Base-by-base conservation (phyloP, 306 rosid species). In the Vigna angularis region DNA sequence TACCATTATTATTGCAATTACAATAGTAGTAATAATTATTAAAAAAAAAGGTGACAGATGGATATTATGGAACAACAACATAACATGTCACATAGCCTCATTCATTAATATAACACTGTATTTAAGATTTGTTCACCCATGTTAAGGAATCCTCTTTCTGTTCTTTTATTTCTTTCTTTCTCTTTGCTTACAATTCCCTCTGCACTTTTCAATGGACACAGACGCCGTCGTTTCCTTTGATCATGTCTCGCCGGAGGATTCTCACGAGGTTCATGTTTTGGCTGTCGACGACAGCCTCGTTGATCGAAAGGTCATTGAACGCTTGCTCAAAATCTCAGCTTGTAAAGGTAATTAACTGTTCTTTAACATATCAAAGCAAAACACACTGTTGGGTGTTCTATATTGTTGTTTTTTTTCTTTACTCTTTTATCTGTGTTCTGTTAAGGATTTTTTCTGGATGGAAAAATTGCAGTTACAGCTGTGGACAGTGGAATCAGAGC, bases 401-500 rank as follows among this genome's bases (percentile, higher is more conserved):
- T 30, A 30, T 1, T 63, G 47, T 63, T 16, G 1, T 42, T 7
- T 20, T 20, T 1, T 20, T 12, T 26, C 28, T 26, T 66, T 9
- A 40, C 7, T 34, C 56, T 57, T 63, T 22, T 34, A 30, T 28
- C 5, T 4, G 22, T 53, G 22, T 16, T 5, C 4, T 2, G 9
- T 14, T 32, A 61, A 61, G 44, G 44, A 14, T 7, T 15, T 58
- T 44, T 3, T 78, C 42, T 24, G 24, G 50, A 36, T 44, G 32
- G 78, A 48, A 68, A 79, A 84, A 26, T 74, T 62, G 40, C 88
- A 95, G 99, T 95, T 42, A 95, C 99, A 53, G 91, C 96, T 0
- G 99, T 95, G 47, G 99, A 95, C 81, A 95, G 99, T 73, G 99
- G 99, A 66, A 84, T 82, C 22, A 85, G 97, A 80, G 99, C 99